These are phyloP conservation scores for Umbelopsis sp. DNA, from an alignment of 371 early-diverging fungal genomes.

Conservation along the genomic window DNA sequence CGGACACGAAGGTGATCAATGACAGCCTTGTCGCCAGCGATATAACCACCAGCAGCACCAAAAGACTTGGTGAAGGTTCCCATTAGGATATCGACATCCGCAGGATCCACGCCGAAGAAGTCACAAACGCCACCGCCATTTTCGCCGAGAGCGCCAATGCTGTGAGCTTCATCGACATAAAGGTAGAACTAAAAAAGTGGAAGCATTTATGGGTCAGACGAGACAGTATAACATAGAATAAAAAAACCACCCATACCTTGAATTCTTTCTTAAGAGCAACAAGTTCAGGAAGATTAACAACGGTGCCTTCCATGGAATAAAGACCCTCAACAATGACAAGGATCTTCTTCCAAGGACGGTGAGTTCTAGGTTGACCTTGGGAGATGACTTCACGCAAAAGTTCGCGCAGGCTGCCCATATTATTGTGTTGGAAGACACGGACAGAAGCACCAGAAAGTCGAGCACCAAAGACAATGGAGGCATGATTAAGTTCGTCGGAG, in stretches of 20 bases:
- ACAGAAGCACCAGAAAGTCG: constrained; percentile 95
- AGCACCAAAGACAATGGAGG: constrained; percentile 95
- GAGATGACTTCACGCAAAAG: constrained; percentile 92
- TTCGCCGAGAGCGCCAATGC: constrained; percentile 94
- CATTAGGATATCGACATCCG: constrained; percentile 97
- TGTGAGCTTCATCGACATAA: constrained; percentile 99
- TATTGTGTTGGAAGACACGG: constrained; percentile 97
- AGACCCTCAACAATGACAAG: constrained; percentile 98
- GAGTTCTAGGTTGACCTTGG: constrained; percentile 99
- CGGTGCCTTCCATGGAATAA: constrained; percentile 99
- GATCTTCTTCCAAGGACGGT: constrained; percentile 99
- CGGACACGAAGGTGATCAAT: constrained; percentile 86
- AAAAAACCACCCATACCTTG: constrained; percentile 59
- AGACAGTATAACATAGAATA: neutral
- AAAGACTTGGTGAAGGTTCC: constrained; percentile 99
- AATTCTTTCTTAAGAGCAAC: constrained; percentile 94
- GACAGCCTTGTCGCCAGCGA: constrained; percentile 79
- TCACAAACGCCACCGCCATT: constrained; percentile 97
- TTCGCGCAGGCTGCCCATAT: constrained; percentile 79
- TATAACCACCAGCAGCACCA: constrained; percentile 98
- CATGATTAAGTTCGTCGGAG: constrained; percentile 98
- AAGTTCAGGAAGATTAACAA: constrained; percentile 90
- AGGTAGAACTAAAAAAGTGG: constrained; percentile 74
- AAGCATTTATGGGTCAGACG: neutral
- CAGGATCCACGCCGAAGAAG: constrained; percentile 88